Base-by-base conservation (phyloP, 2,329 filamentous ascomycete genomes). In the Catunica adiposa region DNA sequence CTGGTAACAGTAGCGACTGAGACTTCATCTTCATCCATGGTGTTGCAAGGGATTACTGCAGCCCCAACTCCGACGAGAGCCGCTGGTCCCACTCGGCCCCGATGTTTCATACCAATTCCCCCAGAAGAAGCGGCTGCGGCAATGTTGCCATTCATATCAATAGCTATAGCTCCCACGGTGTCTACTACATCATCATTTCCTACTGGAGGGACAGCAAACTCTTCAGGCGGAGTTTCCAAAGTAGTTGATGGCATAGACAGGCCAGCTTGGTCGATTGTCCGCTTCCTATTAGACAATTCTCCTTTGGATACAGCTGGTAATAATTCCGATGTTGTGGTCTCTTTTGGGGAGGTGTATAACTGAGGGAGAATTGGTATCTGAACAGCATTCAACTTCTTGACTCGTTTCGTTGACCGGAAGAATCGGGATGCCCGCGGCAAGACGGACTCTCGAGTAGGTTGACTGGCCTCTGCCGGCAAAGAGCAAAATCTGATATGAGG, bases 31-130 rank as follows among this genome's bases (percentile, higher is more conserved):
- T 78, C 71, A 64, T 96, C 89, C 29, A 79, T 75, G 1, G 78
- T 72, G 59, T 89, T 80, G 25, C 75, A 73, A 1, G 90, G 90
- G n/a, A 96, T 78, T 26, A 98, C 84, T 37, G 87, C 85, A 20
- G 89, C 90, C 56, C 92, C 92, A 54, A 97, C 80, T 6, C 92
- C 90, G 14, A 97, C 86, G 15, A 98, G 76, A 20, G 92, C 92
- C 34, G 92, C 94, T 31, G 92, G 92, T 0, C 92, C 94, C 60
- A 95, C 78, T 37, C 92, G 84, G 4, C 92, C 94, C 59, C 82
- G 80, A 67, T 95, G 89, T 66, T 98, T 98, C 90, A 98, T 96
- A 26, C 92, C 90, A 65, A 98, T 98, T 1, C 92, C 92, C 4
- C 92, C 92, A 15, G 94, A 98, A 1, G 92, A 98, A 1, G 92